Evolutionary conservation across 164 flowering plant genomes (phyloP).

Genomic region (Umbellularia californica): DNA sequence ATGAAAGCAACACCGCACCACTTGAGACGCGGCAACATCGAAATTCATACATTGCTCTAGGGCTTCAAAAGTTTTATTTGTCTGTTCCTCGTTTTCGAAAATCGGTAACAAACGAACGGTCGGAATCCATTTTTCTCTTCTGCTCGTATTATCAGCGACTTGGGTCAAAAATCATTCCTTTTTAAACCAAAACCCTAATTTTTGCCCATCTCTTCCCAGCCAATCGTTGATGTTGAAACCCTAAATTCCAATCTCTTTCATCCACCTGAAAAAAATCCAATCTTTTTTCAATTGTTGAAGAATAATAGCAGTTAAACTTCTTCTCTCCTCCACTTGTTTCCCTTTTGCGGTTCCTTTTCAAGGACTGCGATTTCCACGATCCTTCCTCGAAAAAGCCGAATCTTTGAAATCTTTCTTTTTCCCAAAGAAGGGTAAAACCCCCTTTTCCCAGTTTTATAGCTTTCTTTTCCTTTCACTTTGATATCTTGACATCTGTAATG

Average conservation of each 20-base stretch:
- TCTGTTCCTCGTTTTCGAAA: not conserved
- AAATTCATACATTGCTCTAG: no score
- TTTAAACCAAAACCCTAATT: not conserved
- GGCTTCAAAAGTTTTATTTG: no score
- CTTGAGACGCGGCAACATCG: no score
- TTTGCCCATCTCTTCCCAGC: not conserved
- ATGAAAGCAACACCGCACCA: no score
- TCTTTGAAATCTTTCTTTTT: not conserved
- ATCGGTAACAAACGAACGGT: not conserved
- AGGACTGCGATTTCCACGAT: not conserved
- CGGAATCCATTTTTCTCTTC: not conserved
- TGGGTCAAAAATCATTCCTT: not conserved
- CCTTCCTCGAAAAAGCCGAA: not conserved
- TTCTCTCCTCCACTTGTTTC: not conserved
- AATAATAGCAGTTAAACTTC: no score
- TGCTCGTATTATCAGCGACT: not conserved
- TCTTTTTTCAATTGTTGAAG: not conserved
- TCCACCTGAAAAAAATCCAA: not conserved
- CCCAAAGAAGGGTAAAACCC: not conserved
- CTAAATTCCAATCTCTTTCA: no score
- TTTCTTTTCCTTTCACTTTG: not conserved
- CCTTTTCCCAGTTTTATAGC: not conserved
- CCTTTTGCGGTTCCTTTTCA: not conserved
- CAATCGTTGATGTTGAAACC: not conserved
- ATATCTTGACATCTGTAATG: not conserved